A percentile compares a stretch with the other conserved stretches of the same genome.
These are phyloP conservation scores for Coprinopsis strossmayeri DNA, from an alignment of 768 basidiomycete species.

Conservation along the genomic window DNA sequence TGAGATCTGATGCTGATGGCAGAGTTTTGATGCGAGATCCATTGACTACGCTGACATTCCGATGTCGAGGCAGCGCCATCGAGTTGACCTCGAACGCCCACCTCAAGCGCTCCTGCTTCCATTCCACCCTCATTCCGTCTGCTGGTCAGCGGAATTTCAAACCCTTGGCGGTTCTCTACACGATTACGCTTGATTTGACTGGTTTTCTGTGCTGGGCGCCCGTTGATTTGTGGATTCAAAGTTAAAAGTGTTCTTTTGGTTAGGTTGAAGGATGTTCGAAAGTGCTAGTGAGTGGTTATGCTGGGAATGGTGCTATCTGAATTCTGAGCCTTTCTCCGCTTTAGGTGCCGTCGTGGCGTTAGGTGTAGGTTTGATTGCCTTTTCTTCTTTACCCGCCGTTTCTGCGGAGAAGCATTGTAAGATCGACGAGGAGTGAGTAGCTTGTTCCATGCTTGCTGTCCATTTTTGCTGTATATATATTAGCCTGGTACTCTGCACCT, in stretches of 20 bases:
- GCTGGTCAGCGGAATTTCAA: conserved; percentile 4
- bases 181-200: neutral
- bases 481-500: neutral
- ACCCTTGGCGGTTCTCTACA: neutral
- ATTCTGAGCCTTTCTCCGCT: neutral
- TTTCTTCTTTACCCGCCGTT: conserved; percentile 6
- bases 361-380: conserved; percentile 1
- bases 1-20: no score
- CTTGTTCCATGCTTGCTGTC: neutral
- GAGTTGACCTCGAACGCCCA: conserved; percentile 6
- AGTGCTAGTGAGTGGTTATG: neutral
- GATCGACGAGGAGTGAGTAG: neutral
- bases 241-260: neutral
- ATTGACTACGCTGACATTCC: neutral
- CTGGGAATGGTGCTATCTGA: neutral
- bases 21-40: neutral
- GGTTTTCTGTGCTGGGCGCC: neutral
- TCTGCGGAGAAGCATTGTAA: conserved; percentile 1
- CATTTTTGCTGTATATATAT: neutral
- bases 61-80: neutral
- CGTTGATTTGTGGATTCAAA: neutral
- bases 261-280: neutral
- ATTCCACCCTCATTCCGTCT: neutral
- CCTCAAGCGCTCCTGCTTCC: neutral
- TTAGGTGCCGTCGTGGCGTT: neutral